A percentile compares a stretch with the other conserved stretches of the same genome.
These are phyloP conservation scores for Pyrrhoderma lamaoense DNA, from an alignment of 1,284 basidiomycete genomes.

Conservation along the genomic window DNA sequence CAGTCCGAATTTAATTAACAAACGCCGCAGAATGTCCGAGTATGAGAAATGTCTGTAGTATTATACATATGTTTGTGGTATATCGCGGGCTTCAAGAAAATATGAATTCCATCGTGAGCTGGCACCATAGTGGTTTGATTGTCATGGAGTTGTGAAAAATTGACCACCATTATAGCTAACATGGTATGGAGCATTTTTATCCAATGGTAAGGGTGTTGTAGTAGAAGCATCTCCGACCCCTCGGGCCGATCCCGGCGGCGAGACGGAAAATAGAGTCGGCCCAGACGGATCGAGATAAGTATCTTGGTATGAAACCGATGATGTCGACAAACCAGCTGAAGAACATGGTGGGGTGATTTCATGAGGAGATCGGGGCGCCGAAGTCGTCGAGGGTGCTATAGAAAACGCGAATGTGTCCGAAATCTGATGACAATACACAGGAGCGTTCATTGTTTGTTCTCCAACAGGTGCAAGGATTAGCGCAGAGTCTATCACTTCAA, in stretches of 20 bases:
- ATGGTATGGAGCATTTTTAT: constrained; percentile 8
- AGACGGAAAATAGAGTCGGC: constrained; percentile 6
- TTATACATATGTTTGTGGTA: no score
- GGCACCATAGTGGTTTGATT: neutral
- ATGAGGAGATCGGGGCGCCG: constrained; percentile 10
- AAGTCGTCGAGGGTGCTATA: constrained; percentile 1
- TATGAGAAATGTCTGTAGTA: no score
- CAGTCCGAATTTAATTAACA: no score
- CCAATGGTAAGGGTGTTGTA: constrained; percentile 3
- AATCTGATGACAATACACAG: constrained; percentile 6
- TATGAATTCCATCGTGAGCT: no score
- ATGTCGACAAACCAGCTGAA: constrained; percentile 16
- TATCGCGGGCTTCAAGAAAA: no score
- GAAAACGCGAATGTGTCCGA: constrained; percentile 17
- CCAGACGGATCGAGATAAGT: constrained; percentile 8
- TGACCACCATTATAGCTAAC: constrained; percentile 4
- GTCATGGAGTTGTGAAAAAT: constrained; percentile 14
- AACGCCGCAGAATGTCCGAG: no score
- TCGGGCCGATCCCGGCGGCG: constrained; percentile 14
- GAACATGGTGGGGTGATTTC: constrained; percentile 17
- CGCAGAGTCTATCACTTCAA: constrained; percentile 10
- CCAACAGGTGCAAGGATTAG: constrained; percentile 7
- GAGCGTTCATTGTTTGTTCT: neutral
- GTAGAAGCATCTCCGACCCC: constrained; percentile 3
- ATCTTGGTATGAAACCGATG: constrained; percentile 13